Evolutionary conservation across 1,139 yeast species (phyloP).

Genomic region (Starmera stellimalicola): DNA sequence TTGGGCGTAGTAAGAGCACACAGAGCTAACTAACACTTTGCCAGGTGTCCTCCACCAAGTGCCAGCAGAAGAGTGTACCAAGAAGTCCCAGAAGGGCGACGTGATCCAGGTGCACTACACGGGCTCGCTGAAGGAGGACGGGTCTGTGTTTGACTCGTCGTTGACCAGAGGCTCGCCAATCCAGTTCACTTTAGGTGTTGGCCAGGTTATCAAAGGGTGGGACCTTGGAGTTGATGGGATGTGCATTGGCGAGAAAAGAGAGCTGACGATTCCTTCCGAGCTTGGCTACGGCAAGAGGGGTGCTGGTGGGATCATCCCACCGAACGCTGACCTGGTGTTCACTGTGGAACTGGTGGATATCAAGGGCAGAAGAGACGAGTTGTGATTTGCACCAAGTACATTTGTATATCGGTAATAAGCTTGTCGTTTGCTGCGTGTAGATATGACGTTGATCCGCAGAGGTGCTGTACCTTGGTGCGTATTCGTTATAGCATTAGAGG

Average conservation of each 20-base stretch:
- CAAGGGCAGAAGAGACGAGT: slow-evolving; percentile 7
- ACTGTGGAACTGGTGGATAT: slow-evolving; percentile 48
- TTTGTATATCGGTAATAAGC: neutral
- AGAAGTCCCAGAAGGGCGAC: slow-evolving; percentile 56
- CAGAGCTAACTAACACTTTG: slow-evolving; percentile 1
- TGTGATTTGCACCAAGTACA: neutral
- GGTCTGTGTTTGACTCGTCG: slow-evolving; percentile 70
- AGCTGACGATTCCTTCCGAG: slow-evolving; percentile 64
- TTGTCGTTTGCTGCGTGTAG: slow-evolving; percentile 1
- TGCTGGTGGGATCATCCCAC: slow-evolving; percentile 69
- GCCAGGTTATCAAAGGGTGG: slow-evolving; percentile 83
- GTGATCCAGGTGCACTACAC: slow-evolving; percentile 62
- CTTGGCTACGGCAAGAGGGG: slow-evolving; percentile 74
- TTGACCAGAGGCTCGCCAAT: slow-evolving; percentile 56
- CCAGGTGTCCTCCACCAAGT: slow-evolving; percentile 35
- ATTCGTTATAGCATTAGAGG: too few relatives aligned
- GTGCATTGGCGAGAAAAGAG: slow-evolving; percentile 85
- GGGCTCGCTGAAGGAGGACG: slow-evolving; percentile 54
- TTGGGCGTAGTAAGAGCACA: too few relatives aligned
- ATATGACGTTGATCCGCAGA: too few relatives aligned
- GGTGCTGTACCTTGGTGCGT: too few relatives aligned
- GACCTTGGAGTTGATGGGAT: slow-evolving; percentile 55
- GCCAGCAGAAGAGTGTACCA: slow-evolving; percentile 41
- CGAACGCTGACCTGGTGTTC: slow-evolving; percentile 57
- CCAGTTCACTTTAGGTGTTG: slow-evolving; percentile 58